These are phyloP conservation scores for Zanthoxylum bungeanum DNA, from an alignment of 345 rosid species.

Conservation along the genomic window DNA sequence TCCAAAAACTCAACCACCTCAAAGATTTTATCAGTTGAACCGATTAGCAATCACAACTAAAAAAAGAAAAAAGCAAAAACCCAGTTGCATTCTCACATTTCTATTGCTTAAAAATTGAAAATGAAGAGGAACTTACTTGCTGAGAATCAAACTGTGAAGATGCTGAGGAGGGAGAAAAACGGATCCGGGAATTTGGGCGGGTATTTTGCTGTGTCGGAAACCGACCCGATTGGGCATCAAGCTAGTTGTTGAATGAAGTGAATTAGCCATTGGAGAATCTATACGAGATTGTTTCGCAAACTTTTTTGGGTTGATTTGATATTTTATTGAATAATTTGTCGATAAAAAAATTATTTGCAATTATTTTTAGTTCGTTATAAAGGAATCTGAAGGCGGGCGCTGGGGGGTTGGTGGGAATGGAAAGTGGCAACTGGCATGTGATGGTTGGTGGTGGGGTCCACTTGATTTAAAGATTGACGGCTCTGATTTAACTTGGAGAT, in stretches of 20 bases:
- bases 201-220: not conserved
- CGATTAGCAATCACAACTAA: not conserved
- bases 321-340: no score
- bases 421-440: no score
- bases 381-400: not conserved
- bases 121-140: constrained; percentile 3
- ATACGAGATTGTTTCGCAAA: not conserved
- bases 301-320: not conserved
- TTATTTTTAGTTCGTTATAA: not conserved
- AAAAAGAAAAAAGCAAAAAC: not conserved
- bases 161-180: constrained; percentile 30
- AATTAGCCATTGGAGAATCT: constrained; percentile 13
- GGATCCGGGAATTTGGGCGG: constrained; percentile 20
- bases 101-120: not conserved
- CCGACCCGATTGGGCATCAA: not conserved
- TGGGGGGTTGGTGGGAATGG: no score
- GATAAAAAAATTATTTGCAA: not conserved
- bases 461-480: no score
- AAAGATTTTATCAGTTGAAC: not conserved
- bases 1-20: not conserved
- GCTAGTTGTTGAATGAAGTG: not conserved
- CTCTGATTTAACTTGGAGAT: no score
- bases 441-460: no score
- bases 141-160: constrained; percentile 22
- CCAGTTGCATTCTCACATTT: not conserved